Conservation (phyloP, 495 filamentous ascomycete genomes). For the Sabuloglossum arenarium region DNA sequence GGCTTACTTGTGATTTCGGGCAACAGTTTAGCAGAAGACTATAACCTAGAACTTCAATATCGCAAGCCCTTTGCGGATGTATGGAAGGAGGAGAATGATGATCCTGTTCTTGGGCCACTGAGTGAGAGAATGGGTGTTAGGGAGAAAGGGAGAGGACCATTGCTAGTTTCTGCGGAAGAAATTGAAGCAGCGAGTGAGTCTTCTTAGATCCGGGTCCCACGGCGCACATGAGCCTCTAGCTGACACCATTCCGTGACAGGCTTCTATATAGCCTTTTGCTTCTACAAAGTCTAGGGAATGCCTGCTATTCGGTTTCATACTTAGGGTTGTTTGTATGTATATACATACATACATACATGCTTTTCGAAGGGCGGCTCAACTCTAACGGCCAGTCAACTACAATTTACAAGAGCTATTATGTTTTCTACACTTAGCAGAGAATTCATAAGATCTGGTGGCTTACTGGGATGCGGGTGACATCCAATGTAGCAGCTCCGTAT, state of each 20-base stretch:
- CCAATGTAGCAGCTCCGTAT: too few relatives aligned
- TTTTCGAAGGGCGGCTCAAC: too few relatives aligned
- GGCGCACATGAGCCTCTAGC: neutral
- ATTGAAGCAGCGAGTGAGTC: constrained; percentile 62
- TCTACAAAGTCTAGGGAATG: constrained; percentile 55
- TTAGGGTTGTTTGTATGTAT: too few relatives aligned
- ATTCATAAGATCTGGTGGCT: too few relatives aligned
- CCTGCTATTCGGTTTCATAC: neutral
- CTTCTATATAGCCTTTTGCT: constrained; percentile 86
- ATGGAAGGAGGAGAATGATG: constrained; percentile 75
- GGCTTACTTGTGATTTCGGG: neutral
- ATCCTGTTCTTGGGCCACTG: constrained; percentile 52
- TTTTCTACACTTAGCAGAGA: too few relatives aligned
- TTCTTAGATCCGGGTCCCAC: neutral
- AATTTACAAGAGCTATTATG: too few relatives aligned
- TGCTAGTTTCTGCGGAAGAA: constrained; percentile 58
- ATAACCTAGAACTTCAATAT: constrained; percentile 86
- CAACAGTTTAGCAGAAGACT: constrained; percentile 60
- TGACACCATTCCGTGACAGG: constrained; percentile 15
- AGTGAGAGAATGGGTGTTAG: constrained; percentile 90
- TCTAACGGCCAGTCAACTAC: too few relatives aligned
- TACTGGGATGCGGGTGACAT: too few relatives aligned
- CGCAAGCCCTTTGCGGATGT: constrained; percentile 75
- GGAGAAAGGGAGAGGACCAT: constrained; percentile 39
- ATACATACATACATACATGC: too few relatives aligned